Base-by-base conservation (phyloP, 2,329 filamentous ascomycete species). In the Escovopsis sp. region DNA sequence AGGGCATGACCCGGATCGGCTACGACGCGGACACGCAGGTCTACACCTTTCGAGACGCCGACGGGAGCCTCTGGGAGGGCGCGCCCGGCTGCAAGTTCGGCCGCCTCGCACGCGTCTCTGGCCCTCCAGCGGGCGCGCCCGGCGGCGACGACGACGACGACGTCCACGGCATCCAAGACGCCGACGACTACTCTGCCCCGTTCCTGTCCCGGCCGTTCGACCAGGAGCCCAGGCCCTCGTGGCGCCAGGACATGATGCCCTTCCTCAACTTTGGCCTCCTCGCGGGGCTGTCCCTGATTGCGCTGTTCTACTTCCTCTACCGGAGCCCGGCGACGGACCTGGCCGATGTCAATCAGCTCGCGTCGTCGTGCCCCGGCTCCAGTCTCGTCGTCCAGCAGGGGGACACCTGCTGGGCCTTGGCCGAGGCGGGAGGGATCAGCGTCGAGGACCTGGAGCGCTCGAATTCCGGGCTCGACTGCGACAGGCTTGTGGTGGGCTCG, bases 191-290 rank as follows among this genome's bases (percentile, higher is more conserved):
- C 21, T 42, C 48, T 8, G 49, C 53, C 17, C 48, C 55, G 11
- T 60, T 55, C 38, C 46, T 60, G 17, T 35, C 41, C 14, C 21
- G 21, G 21, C 39, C 45, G 6, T 39, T 41, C 18, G 35, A 44
- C 25, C 36, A 39, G 14, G 40, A 32, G 19, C 45, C 41, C 43
- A 55, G 49, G 27, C 52, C 54, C 23, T 65, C 69, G 5, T 66
- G 69, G 62, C 60, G 70, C 21, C 58, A 61, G 25, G 63, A 68
- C 39, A 55, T 68, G 54, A 62, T 60, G 55, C 66, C 66, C n/a
- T 54, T 75, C 42, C 56, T 75, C 46, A 72, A 72, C 47, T 75
- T 73, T 51, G 68, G 67, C 36, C 50, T 73, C 40, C 49, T 75
- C 26, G 57, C 71, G 35, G 55, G 68, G 4, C 45, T 72, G 13